These are phyloP conservation scores for Kodamaea alishanica DNA, from an alignment of 1,139 yeast genomes.

Conservation along the genomic window DNA sequence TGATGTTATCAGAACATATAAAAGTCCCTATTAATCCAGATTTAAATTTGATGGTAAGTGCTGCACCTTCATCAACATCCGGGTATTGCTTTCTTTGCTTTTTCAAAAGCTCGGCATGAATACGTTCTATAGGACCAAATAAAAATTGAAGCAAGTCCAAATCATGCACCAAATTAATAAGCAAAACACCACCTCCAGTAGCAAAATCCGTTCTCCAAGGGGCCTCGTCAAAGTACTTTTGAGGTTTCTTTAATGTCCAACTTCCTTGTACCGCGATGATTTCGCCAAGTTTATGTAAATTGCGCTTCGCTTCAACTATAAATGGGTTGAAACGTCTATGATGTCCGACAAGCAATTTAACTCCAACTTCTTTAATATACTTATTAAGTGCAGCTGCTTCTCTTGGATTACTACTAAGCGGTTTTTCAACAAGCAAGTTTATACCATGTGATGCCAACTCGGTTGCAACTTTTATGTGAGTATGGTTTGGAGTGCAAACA, in stretches of 20 bases:
- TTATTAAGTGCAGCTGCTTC: slow-evolving; percentile 33
- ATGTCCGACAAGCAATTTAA: slow-evolving; percentile 37
- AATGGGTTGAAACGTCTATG: slow-evolving; percentile 40
- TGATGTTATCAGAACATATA: slow-evolving; percentile 38
- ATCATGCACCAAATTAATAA: slow-evolving; percentile 41
- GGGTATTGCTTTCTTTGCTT: slow-evolving; percentile 29
- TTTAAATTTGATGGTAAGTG: slow-evolving; percentile 29
- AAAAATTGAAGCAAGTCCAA: slow-evolving; percentile 36
- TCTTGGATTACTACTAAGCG: slow-evolving; percentile 28
- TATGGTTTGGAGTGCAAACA: slow-evolving; percentile 40
- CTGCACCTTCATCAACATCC: slow-evolving; percentile 42
- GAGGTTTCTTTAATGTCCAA: slow-evolving; percentile 36
- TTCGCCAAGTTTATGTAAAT: slow-evolving; percentile 27
- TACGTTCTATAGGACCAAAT: slow-evolving; percentile 36
- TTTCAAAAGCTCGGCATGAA: slow-evolving; percentile 35
- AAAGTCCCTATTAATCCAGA: slow-evolving; percentile 38
- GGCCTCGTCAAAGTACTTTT: slow-evolving; percentile 28
- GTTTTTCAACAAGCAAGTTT: slow-evolving; percentile 38
- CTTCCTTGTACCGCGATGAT: slow-evolving; percentile 39
- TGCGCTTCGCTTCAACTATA: slow-evolving; percentile 33
- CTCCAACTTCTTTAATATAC: slow-evolving; percentile 19
- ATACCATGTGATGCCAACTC: slow-evolving; percentile 34
- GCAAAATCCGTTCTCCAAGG: slow-evolving; percentile 35
- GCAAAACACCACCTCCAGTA: slow-evolving; percentile 39
- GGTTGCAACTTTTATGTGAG: slow-evolving; percentile 32